Evolutionary conservation across 176 grass and related monocot genomes (phyloP), one percentile per base, ranked within the genome.

Genomic region (Avena eriantha): DNA sequence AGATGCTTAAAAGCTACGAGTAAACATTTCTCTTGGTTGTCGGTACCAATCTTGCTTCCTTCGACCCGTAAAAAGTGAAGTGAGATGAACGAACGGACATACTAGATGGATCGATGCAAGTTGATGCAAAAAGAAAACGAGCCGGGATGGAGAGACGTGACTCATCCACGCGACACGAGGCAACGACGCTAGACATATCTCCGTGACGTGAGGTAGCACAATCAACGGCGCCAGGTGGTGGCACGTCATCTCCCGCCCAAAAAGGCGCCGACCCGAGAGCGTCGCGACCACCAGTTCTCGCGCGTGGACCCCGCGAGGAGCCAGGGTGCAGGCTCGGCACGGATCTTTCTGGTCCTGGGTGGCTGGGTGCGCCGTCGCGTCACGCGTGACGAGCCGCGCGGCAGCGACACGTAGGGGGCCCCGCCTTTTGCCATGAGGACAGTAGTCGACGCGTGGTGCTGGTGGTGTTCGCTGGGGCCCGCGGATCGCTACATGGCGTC

Each of bases 221-320:
- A 72, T 10, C 13, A 12, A 23, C 23, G 49, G 31, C 16, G 5
- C 4, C 17, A 13, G 11, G n/a, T 5, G 34, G 47, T 1, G 71
- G 15, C 80, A 78, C 80, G 86, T 78, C 80, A 77, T 17, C 58
- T 3, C 11, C 21, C 41, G 4, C 26, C 5, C 19, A 7, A 24
- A 24, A 41, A 9, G 67, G 26, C 73, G 3, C 45, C 68, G 47
- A 80, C 54, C 21, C 68, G 8, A 33, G 5, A 1, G 17, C 10
- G 85, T 31, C 69, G 78, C 85, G 70, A 60, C 79, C 69, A 46
- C 86, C 69, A 76, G 49, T n/a, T 66, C 3, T 26, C 77, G 6
- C 35, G 48, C 21, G 4, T 41, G 3, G 49, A 56, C 17, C 54
- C 13, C 3, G 3, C 54, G 16, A 60, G 56, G 18, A 12, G 21